These are phyloP conservation scores for Triadica sebifera DNA, from an alignment of 345 rosid species.

Conservation along the genomic window DNA sequence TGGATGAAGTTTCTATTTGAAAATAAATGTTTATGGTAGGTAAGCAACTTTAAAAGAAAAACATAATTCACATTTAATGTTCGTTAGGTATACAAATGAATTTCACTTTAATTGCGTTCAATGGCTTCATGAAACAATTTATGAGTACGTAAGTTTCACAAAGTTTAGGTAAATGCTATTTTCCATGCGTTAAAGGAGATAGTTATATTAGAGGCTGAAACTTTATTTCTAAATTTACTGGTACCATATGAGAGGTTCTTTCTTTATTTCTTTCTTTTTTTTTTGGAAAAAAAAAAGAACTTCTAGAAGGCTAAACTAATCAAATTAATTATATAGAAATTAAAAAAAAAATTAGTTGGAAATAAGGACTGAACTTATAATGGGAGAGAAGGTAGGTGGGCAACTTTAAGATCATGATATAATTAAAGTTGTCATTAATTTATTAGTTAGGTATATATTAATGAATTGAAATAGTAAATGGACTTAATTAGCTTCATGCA, in stretches of 20 bases:
- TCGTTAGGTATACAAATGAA: slow-evolving; percentile 12
- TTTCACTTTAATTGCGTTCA: slow-evolving; percentile 16
- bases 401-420: slow-evolving; percentile 23
- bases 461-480: slow-evolving; percentile 34
- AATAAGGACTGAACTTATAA: too few relatives aligned
- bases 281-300: too few relatives aligned
- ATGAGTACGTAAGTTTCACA: slow-evolving; percentile 10
- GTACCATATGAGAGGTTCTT: too few relatives aligned
- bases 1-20: too few relatives aligned
- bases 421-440: slow-evolving; percentile 41
- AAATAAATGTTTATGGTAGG: slow-evolving; percentile 20
- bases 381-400: slow-evolving; percentile 27
- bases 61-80: slow-evolving; percentile 26
- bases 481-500: slow-evolving; percentile 35
- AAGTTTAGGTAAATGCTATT: slow-evolving; percentile 25
- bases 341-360: neutral
- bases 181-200: slow-evolving; percentile 11
- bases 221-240: too few relatives aligned
- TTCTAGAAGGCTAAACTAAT: too few relatives aligned
- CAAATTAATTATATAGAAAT: neutral
- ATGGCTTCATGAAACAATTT: neutral
- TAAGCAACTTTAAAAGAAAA: slow-evolving; percentile 21
- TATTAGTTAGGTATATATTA: slow-evolving; percentile 41
- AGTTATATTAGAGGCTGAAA: neutral
- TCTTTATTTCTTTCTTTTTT: too few relatives aligned